These are phyloP conservation scores for Saturnispora ahearnii DNA, from an alignment of 805 yeast species.

Conservation along the genomic window DNA sequence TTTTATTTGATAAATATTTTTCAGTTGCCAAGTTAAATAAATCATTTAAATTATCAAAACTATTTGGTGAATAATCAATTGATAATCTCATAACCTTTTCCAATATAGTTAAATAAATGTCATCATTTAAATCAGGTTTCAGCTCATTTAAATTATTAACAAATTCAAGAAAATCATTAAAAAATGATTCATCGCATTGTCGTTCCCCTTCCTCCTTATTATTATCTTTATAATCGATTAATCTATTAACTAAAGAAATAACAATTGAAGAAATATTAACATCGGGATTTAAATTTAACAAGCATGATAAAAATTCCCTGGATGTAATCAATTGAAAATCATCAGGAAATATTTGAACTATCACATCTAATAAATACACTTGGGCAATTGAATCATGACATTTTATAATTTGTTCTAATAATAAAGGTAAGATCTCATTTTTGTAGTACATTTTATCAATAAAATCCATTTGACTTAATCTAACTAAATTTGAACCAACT, in stretches of 20 bases:
- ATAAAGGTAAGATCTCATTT: constrained; percentile 58
- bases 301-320: constrained; percentile 54
- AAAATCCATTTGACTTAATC: constrained; percentile 77
- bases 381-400: constrained; percentile 91
- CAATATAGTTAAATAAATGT: constrained; percentile 54
- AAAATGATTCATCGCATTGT: constrained; percentile 27
- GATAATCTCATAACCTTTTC: constrained; percentile 59
- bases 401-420: constrained; percentile 85
- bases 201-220: constrained; percentile 10
- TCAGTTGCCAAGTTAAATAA: constrained; percentile 48
- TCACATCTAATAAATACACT: constrained; percentile 80
- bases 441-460: constrained; percentile 46
- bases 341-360: constrained; percentile 92
- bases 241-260: constrained; percentile 61
- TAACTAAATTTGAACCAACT: constrained; percentile 86
- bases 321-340: constrained; percentile 77
- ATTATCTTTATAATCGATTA: constrained; percentile 44
- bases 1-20: constrained; percentile 22
- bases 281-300: constrained; percentile 57
- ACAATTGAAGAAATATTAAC: constrained; percentile 62
- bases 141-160: constrained; percentile 44
- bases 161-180: constrained; percentile 60
- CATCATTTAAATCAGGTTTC: constrained; percentile 58
- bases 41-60: constrained; percentile 49
- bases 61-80: constrained; percentile 52